phyloP scores from a whole-genome alignment of 371 early-diverging fungal genomes.

The Mortierella sp. region DNA sequence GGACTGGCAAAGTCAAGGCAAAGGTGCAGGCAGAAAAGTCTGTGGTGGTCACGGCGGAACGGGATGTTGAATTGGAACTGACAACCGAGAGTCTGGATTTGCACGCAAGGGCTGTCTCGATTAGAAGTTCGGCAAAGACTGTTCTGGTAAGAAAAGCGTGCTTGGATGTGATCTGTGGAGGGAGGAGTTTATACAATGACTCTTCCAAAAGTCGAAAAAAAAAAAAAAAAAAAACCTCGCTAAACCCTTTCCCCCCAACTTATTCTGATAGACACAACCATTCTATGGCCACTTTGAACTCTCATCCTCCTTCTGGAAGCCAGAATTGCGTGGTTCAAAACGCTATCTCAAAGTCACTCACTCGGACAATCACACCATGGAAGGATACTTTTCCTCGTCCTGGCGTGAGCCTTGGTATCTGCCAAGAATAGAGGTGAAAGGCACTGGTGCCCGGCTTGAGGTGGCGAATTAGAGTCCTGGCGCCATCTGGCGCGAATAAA shows the following conservation, averaged over 20 bases:
- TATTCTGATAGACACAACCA: neutral
- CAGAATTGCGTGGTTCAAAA: neutral
- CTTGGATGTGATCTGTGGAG: too few species aligned
- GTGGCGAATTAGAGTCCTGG: neutral
- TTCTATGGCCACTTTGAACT: conserved; percentile 13
- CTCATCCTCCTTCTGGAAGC: neutral
- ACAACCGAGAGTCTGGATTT: neutral
- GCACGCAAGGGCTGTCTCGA: neutral
- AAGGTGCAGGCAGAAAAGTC: neutral
- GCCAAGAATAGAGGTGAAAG: conserved; percentile 3
- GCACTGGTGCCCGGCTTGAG: neutral
- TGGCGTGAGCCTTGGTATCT: neutral
- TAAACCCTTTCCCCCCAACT: too few species aligned
- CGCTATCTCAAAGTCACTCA: neutral
- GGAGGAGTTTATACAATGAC: too few species aligned
- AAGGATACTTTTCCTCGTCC: neutral
- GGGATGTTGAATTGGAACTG: neutral
- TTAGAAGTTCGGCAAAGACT: neutral
- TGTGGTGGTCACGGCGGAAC: neutral
- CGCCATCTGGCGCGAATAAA: too few species aligned
- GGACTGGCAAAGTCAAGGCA: conserved; percentile 6
- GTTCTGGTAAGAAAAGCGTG: conserved; percentile 2
- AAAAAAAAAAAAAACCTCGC: too few species aligned
- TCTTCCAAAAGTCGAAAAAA: too few species aligned
- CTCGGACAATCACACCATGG: conserved; percentile 4